A percentile compares a stretch with the other conserved stretches of the same genome.
Evolutionary conservation across 305 asterid species (phyloP).

Genomic region (Rubia tinctorum): DNA sequence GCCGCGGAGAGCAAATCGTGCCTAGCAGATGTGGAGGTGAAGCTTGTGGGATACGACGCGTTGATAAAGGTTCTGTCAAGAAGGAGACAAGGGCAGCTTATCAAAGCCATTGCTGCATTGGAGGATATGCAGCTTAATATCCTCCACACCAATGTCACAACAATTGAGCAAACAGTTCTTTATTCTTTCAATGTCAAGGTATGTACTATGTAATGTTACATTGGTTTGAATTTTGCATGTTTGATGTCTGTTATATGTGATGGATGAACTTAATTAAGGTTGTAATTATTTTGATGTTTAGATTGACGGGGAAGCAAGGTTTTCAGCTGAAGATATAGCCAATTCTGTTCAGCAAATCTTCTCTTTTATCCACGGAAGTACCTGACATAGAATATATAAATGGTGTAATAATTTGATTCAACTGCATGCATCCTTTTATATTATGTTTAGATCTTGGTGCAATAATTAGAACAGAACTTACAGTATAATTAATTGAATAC

Average conservation of each 20-base stretch:
- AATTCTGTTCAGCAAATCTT: slow-evolving; percentile 87
- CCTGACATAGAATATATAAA: slow-evolving; percentile 19
- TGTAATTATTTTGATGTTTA: slow-evolving; percentile 21
- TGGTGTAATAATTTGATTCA: slow-evolving; percentile 16
- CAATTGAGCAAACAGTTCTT: slow-evolving; percentile 91
- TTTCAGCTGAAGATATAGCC: slow-evolving; percentile 84
- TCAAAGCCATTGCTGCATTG: slow-evolving; percentile 71
- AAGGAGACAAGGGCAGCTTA: slow-evolving; percentile 75
- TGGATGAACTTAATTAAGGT: not conserved
- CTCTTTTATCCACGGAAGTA: slow-evolving; percentile 69
- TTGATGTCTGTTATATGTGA: not conserved
- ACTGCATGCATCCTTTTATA: not conserved
- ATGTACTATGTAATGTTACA: not conserved
- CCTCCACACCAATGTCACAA: slow-evolving; percentile 84
- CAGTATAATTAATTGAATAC: too few species aligned
- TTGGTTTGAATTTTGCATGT: not conserved
- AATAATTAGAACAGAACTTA: too few species aligned
- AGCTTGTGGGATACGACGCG: slow-evolving; percentile 72
- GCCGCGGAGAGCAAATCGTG: slow-evolving; percentile 83
- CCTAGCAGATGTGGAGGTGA: slow-evolving; percentile 88
- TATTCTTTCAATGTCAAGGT: slow-evolving; percentile 96
- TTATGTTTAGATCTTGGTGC: not conserved
- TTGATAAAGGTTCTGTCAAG: slow-evolving; percentile 78
- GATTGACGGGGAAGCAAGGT: slow-evolving; percentile 68
- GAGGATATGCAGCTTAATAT: slow-evolving; percentile 86